Base-by-base conservation (phyloP, 805 yeast genomes). In the Saccharomycopsis schoenii region DNA sequence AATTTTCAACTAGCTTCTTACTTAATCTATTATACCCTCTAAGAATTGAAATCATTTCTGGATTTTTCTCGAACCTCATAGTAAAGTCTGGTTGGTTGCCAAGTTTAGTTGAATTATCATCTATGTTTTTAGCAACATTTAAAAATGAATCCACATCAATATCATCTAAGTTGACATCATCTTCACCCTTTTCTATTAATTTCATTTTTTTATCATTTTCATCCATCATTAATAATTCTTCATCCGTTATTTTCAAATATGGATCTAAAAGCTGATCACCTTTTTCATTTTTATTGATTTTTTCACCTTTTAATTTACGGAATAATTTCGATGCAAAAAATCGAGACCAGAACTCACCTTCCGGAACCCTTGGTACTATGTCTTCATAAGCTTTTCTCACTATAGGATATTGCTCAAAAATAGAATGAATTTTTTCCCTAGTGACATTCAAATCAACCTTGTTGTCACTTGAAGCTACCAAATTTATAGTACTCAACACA, bases 261-360 rank as follows among this genome's bases (percentile, higher is more conserved):
- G 87, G 85, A 72, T 94, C 99, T 62, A 94, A 77, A 6, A 91
- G 79, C 4, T 85, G 80, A 72, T 94, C 98, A 59, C 94, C 91
- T 64, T 96, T 80, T 64, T 89, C 89, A 69, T 83, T 86, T 1
- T 81, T 73, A 68, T 85, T 83, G 59, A 90, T 81, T 65, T 84
- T 85, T 69, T 94, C 98, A 62, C 99, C 99, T 70, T 97, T 80
- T 40, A 94, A 76, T 67, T 91, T 83, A 66, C 97, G 79, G 69
- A 92, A 94, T 63, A 94, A 75, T 67, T 90, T 87, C 0, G 97
- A 91, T 68, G 89, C 85, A 77, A 94, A 94, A 68, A 94, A 94
- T 64, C 97, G 77, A 11, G 96, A 89, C 99, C 99, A 94, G 68
- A 94, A 94, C 69, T 88, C 96, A 51, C 93, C 92, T 70, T 94